Percentiles rank a stretch among this genome's conserved stretches.
Evolutionary conservation across 176 grass and related monocot genomes (phyloP).

Genomic region (Triticum dicoccoides): DNA sequence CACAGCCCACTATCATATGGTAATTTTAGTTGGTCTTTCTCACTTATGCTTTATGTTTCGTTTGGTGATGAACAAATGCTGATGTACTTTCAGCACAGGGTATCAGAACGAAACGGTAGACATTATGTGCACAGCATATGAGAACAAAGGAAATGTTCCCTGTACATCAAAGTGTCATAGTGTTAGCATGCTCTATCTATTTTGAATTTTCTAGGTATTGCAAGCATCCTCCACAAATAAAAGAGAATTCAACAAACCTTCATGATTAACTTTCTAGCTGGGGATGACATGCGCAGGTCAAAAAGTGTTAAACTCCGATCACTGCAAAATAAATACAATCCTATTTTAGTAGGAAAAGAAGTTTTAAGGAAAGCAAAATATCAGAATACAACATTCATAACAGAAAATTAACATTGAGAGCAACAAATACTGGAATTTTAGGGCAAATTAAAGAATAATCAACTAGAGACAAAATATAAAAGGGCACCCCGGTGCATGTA

Average conservation of each 20-base stretch:
- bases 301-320: conserved; percentile 90
- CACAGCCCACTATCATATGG: background rate
- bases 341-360: background rate
- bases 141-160: conserved; percentile 5
- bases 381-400: background rate
- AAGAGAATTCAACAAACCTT: conserved; percentile 49
- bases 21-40: background rate
- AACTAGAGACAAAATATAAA: background rate
- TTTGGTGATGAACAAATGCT: conserved; percentile 12
- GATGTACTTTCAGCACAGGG: background rate
- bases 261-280: conserved; percentile 91
- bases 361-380: background rate
- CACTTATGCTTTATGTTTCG: background rate
- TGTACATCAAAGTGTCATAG: background rate
- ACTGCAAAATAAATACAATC: conserved; percentile 45
- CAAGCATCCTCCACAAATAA: conserved; percentile 18
- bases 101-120: background rate
- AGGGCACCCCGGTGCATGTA: too few relatives aligned
- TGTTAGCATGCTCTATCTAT: background rate
- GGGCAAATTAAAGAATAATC: background rate
- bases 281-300: conserved; percentile 91
- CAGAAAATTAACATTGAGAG: background rate
- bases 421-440: background rate
- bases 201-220: background rate
- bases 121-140: background rate